These are phyloP conservation scores for Centrapalus pauciflorus DNA, from an alignment of 129 eudicot genomes.

Conservation along the genomic window DNA sequence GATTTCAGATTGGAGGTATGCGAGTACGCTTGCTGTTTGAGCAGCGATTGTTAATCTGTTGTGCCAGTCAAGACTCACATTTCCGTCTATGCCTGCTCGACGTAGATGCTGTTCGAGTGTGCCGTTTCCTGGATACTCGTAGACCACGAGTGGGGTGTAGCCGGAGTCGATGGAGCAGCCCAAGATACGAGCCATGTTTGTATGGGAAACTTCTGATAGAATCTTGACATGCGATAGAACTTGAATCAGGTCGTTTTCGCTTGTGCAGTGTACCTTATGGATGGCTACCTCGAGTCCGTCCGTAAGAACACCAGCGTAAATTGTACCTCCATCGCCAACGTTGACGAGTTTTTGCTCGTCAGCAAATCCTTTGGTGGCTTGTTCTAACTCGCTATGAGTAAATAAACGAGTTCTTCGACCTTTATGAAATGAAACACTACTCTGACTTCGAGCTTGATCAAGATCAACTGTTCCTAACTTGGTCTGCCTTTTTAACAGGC, in stretches of 20 bases:
- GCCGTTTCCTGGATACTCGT: slow-evolving; percentile 66
- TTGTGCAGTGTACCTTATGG: slow-evolving; percentile 54
- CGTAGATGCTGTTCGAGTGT: slow-evolving; percentile 50
- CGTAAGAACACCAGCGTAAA: slow-evolving; percentile 49
- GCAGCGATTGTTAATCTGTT: slow-evolving; percentile 56
- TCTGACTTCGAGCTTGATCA: slow-evolving; percentile 28
- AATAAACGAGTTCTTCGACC: slow-evolving; percentile 49
- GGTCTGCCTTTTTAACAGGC: slow-evolving; percentile 51
- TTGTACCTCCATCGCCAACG: slow-evolving; percentile 22
- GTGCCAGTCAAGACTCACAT: slow-evolving; percentile 55
- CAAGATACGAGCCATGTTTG: slow-evolving; percentile 59
- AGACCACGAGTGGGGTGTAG: slow-evolving; percentile 55
- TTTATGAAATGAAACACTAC: slow-evolving; percentile 36
- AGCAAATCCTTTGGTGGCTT: slow-evolving; percentile 71
- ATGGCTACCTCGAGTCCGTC: slow-evolving; percentile 58
- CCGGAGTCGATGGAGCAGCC: slow-evolving; percentile 86
- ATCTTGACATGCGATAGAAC: slow-evolving; percentile 54
- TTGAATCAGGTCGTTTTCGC: slow-evolving; percentile 55
- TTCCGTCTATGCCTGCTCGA: slow-evolving; percentile 28
- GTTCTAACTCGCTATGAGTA: slow-evolving; percentile 67
- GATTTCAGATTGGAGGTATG: slow-evolving; percentile 61
- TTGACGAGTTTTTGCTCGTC: slow-evolving; percentile 46
- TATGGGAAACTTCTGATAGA: slow-evolving; percentile 53
- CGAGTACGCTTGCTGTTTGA: slow-evolving; percentile 57
- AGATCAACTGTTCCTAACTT: slow-evolving; percentile 30